Conservation (phyloP, 306 rosid genomes). For the Vicia villosa region DNA sequence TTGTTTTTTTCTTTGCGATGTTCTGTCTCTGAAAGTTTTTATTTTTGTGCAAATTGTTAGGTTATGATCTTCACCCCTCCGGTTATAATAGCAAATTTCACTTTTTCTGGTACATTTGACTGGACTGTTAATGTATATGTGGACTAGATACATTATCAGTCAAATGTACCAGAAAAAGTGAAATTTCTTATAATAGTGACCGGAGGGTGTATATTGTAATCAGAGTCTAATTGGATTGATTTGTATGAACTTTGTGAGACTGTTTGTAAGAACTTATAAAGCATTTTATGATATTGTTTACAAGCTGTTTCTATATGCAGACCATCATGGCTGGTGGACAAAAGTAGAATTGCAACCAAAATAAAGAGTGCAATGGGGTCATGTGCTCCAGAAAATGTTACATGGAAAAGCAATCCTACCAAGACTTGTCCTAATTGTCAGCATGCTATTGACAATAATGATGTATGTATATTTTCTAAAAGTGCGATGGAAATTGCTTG, state of each 20-base stretch:
- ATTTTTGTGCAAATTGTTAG: slow-evolving; percentile 18
- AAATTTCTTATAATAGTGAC: no score
- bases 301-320: slow-evolving; percentile 44
- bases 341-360: slow-evolving; percentile 85
- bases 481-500: no score
- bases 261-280: no score
- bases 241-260: no score
- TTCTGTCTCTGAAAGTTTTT: slow-evolving; percentile 19
- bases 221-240: no score
- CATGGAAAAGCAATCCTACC: slow-evolving; percentile 82
- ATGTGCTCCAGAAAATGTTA: slow-evolving; percentile 46
- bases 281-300: neutral
- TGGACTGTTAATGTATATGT: no score
- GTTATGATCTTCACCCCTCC: neutral
- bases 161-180: no score
- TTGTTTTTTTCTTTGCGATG: slow-evolving; percentile 4
- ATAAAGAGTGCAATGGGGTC: slow-evolving; percentile 72
- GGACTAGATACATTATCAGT: no score
- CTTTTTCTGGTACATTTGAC: neutral
- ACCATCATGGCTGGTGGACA: slow-evolving; percentile 78
- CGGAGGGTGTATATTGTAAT: no score
- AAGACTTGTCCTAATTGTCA: slow-evolving; percentile 81
- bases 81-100: no score
- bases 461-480: slow-evolving; percentile 47
- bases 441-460: slow-evolving; percentile 72